Base-by-base conservation (phyloP, 225 moss, liverwort and hornwort species). In the Bryoerythrophyllum caledonicum region DNA sequence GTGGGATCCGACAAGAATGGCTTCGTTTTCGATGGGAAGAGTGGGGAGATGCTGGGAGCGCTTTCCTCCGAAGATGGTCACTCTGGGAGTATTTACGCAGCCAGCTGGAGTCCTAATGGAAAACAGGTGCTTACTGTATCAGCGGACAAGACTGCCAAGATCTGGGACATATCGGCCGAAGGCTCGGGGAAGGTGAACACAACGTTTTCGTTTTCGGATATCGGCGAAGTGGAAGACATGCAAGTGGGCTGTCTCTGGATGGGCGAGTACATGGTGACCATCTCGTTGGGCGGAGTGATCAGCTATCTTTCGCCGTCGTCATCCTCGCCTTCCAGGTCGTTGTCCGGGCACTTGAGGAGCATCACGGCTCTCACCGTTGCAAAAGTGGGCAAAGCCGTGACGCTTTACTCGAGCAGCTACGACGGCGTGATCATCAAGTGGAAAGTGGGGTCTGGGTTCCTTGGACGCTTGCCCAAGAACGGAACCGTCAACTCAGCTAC, bases 211-310 rank as follows among this genome's bases (percentile, higher is more conserved):
- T 81, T 95, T 58, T 85, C 88, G 32, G 85, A 81, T 59, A 54
- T 81, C 52, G 90, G 90, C 82, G 92, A 85, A 74, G 85, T 90
- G 28, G 89, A 90, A 79, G 97, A 94, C 59, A 99, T 99, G 97
- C 97, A 99, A 86, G 94, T 99, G 78, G 97, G 97, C 52, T 99
- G 97, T 79, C 84, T 99, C 30, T 99, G 97, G 97, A 91, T 99
- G 74, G 89, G 87, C 63, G 89, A 91, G 19, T 86, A 94, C 76
- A 86, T 91, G 14, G 60, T 99, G 24, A 91, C 90, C 15, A 74
- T 99, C 30, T 99, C 97, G 57, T 75, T 99, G 71, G 90, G 91
- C 62, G 97, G 97, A 56, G 83, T 89, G 48, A 89, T 99, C 35
- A 90, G 35, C 67, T 95, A 91, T 61, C 84, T 99, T 62, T 91